Percentiles rank a stretch among this genome's conserved stretches.
Conservation (phyloP, 2,329 filamentous ascomycete genomes). For the Kalmusia sp. region DNA sequence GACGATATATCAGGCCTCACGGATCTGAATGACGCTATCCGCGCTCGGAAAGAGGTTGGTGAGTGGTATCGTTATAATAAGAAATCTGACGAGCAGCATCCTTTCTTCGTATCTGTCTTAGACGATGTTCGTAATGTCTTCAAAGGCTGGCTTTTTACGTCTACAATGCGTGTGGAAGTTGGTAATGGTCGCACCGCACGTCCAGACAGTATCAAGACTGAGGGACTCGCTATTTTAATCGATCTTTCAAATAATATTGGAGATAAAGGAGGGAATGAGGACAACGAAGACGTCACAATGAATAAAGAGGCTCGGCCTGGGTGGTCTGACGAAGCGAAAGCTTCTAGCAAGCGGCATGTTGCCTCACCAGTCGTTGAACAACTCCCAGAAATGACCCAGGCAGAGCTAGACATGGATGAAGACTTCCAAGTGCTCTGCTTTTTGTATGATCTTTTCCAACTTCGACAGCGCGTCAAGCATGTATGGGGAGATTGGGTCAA, state of each 20-base stretch:
- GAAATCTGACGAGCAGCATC: constrained; percentile 16
- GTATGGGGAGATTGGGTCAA: constrained; percentile 19
- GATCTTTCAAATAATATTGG: not conserved
- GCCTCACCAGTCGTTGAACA: not conserved
- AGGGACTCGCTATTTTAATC: not conserved
- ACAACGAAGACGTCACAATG: not conserved
- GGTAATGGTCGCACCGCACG: not conserved
- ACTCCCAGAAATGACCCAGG: constrained; percentile 3
- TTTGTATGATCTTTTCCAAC: constrained; percentile 19
- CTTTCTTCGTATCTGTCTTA: constrained; percentile 14
- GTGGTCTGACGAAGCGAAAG: not conserved
- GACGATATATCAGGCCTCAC: constrained; percentile 18
- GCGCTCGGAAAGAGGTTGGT: constrained; percentile 22
- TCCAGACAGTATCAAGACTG: not conserved
- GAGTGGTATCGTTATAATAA: constrained; percentile 13
- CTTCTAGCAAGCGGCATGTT: not conserved
- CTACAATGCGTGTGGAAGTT: not conserved
- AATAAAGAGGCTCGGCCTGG: not conserved
- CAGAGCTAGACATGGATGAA: constrained; percentile 18
- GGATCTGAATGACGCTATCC: constrained; percentile 26
- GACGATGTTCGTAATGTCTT: constrained; percentile 7
- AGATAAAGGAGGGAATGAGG: not conserved
- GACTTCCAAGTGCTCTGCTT: constrained; percentile 25
- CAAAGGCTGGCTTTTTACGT: constrained; percentile 1
- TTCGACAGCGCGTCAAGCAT: constrained; percentile 17